Conservation (phyloP, 495 filamentous ascomycete species). For the Halenospora varia region DNA sequence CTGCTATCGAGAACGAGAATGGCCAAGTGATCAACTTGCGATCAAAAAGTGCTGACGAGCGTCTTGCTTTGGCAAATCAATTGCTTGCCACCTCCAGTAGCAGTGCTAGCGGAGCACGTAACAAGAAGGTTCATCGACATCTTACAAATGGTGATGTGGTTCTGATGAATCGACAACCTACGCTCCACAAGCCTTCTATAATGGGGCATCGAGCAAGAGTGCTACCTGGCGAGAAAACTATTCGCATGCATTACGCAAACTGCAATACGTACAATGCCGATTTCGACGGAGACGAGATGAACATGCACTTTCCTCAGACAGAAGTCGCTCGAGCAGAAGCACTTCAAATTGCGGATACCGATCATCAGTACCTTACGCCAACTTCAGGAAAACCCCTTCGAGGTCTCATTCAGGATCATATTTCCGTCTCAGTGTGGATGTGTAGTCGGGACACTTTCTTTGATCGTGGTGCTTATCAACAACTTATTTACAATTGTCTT, state of each 20-base stretch:
- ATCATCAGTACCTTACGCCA: constrained; percentile 92
- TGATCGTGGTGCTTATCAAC: constrained; percentile 80
- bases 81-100: constrained; percentile 83
- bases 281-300: constrained; percentile 99
- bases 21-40: constrained; percentile 86
- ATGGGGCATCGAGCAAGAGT: constrained; percentile 97
- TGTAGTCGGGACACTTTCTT: constrained; percentile 94
- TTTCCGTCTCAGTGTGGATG: constrained; percentile 88
- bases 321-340: constrained; percentile 92
- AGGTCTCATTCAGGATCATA: constrained; percentile 98
- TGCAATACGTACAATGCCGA: constrained; percentile 99
- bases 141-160: constrained; percentile 95
- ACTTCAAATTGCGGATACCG: constrained; percentile 86
- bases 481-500: constrained; percentile 84
- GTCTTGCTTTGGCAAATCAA: constrained; percentile 83
- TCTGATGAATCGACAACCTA: constrained; percentile 99
- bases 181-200: constrained; percentile 98
- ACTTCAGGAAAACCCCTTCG: constrained; percentile 92
- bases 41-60: constrained; percentile 79
- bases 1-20: constrained; percentile 91
- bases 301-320: constrained; percentile 99
- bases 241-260: constrained; percentile 99
- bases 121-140: constrained; percentile 97
- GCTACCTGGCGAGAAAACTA: constrained; percentile 88
- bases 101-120: constrained; percentile 68